phyloP scores from a whole-genome alignment of 371 early-diverging fungal species.

The Apophysomyces sp. region DNA sequence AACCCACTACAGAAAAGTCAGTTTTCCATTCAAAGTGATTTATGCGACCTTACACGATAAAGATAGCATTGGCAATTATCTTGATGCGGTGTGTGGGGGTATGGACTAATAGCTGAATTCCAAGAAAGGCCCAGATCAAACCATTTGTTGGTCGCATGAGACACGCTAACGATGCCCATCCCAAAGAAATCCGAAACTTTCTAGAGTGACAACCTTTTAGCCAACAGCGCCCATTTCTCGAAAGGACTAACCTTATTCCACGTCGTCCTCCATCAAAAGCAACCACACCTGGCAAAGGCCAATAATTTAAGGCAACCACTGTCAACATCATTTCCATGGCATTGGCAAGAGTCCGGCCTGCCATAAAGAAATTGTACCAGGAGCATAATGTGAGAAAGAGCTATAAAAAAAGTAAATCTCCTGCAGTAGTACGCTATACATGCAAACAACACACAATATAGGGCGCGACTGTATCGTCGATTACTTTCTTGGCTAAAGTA shows the following conservation, averaged over 20 bases:
- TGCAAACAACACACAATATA: conserved; percentile 39
- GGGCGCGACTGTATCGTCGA: conserved; percentile 37
- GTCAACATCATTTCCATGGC: conserved; percentile 69
- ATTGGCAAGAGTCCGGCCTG: conserved; percentile 75
- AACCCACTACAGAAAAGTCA: conserved; percentile 17
- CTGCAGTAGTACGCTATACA: no score
- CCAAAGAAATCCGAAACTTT: conserved; percentile 49
- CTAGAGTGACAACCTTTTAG: conserved; percentile 11
- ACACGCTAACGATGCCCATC: conserved; percentile 74
- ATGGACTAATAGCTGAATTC: conserved; percentile 46
- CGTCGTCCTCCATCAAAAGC: neutral
- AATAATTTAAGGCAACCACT: conserved; percentile 68
- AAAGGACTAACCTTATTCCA: neutral
- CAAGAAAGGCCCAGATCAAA: conserved; percentile 79
- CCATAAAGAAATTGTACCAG: conserved; percentile 81
- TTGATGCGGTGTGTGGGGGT: conserved; percentile 6
- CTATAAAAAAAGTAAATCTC: conserved; percentile 40
- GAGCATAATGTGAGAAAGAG: conserved; percentile 71
- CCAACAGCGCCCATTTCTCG: neutral
- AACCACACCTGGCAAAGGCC: conserved; percentile 55
- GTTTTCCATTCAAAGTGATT: neutral
- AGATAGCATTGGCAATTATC: conserved; percentile 27
- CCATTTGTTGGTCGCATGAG: conserved; percentile 86
- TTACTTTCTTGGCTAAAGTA: conserved; percentile 55
- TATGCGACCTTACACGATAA: conserved; percentile 29